Percentiles rank a stretch among this genome's conserved stretches.
Evolutionary conservation across 805 yeast species (phyloP).

Genomic region (Clavispora fructus): DNA sequence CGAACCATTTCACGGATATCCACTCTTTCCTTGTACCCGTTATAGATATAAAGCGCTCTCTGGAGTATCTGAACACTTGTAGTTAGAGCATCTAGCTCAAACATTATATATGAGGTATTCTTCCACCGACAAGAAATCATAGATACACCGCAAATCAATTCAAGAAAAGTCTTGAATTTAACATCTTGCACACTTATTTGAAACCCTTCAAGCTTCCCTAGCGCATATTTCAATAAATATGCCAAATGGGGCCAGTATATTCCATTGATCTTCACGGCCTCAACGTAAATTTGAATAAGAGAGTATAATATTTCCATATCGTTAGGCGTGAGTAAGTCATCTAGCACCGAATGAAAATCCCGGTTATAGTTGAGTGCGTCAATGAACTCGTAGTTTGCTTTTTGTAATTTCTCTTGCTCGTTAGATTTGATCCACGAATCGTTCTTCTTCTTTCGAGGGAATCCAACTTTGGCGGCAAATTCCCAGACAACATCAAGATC

Average conservation of each 20-base stretch:
- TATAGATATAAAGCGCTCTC: constrained; percentile 19
- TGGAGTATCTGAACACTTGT: constrained; percentile 12
- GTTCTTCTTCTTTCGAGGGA: constrained; percentile 19
- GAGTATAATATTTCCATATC: constrained; percentile 21
- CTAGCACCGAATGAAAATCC: constrained; percentile 16
- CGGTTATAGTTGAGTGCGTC: constrained; percentile 17
- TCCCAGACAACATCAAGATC: constrained; percentile 14
- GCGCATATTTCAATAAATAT: constrained; percentile 18
- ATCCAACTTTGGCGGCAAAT: constrained; percentile 23
- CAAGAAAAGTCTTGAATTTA: constrained; percentile 20
- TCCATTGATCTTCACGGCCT: constrained; percentile 16
- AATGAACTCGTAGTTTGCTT: constrained; percentile 23
- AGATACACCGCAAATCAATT: constrained; percentile 13
- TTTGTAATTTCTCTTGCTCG: constrained; percentile 18
- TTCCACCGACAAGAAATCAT: constrained; percentile 1
- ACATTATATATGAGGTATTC: constrained; percentile 1
- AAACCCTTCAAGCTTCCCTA: constrained; percentile 11
- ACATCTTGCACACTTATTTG: constrained; percentile 16
- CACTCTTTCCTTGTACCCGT: constrained; percentile 30
- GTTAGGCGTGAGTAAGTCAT: constrained; percentile 17
- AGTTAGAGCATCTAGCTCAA: constrained; percentile 4
- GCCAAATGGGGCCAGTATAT: constrained; percentile 26
- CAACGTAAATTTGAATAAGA: constrained; percentile 24
- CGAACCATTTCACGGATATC: constrained; percentile 6
- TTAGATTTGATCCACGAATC: constrained; percentile 20